Percentiles rank a stretch among this genome's conserved stretches.
Conservation (phyloP, 345 rosid species). For the Syzygium oleosum region DNA sequence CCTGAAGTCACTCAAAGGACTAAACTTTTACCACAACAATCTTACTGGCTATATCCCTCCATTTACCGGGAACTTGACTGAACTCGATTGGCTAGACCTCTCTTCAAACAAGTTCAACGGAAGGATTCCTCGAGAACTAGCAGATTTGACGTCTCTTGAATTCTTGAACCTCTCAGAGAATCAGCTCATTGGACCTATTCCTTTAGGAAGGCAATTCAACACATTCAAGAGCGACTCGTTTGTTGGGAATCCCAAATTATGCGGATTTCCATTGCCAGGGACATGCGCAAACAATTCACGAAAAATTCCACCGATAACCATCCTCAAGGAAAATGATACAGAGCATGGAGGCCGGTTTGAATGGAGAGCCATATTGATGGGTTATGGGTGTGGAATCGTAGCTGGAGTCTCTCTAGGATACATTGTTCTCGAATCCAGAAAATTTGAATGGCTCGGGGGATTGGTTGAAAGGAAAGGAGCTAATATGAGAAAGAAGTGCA, state of each 20-base stretch:
- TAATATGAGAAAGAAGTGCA: constrained; percentile 32
- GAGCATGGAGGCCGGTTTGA: background rate
- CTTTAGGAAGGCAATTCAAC: background rate
- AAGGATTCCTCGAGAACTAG: background rate
- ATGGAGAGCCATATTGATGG: constrained; percentile 1
- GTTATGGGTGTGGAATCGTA: constrained; percentile 5
- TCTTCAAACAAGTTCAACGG: background rate
- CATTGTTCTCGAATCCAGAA: background rate
- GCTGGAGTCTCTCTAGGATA: background rate
- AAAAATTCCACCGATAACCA: background rate
- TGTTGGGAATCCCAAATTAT: background rate
- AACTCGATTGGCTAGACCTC: background rate
- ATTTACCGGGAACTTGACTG: background rate
- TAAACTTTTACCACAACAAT: background rate
- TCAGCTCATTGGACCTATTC: background rate
- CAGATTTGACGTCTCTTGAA: background rate
- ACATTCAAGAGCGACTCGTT: background rate
- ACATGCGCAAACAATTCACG: background rate
- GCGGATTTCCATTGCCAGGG: background rate
- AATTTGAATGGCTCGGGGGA: background rate
- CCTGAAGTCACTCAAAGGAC: background rate
- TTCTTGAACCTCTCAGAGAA: background rate
- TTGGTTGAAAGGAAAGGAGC: constrained; percentile 40
- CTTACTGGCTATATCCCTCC: accelerated
- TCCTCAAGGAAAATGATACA: background rate